Base-by-base conservation (phyloP, 2,329 filamentous ascomycete species). In the Fusarium sp. region DNA sequence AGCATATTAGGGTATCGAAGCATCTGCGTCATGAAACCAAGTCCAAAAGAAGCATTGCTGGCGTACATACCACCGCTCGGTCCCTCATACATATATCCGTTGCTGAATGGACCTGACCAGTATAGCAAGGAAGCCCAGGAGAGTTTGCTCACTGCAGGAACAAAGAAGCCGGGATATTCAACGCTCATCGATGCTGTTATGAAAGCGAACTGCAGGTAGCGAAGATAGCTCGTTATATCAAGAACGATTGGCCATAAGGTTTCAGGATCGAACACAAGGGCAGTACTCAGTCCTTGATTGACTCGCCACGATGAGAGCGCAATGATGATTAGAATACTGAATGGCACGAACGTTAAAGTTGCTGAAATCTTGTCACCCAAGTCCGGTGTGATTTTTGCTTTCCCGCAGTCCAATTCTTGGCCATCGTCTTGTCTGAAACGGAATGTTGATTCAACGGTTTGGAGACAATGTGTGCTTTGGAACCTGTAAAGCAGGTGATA, bases 1-100 rank as follows among this genome's bases (percentile, higher is more conserved):
- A 61, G 49, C 22, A 42, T 44, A 4, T 61, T 44, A 1, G 49
- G 57, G 14, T 60, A 56, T 3, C 49, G 29, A 6, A 56, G 49
- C 49, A 61, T 44, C 22, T 61, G 57, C 0, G 38, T 35, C 57
- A 61, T 56, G 31, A 31, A 55, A 25, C 25, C 39, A 22, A 61
- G 57, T 12, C 57, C 49, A 31, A 36, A 61, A 5, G 47, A 55
- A 13, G 31, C 47, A 55, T 61, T 61, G 31, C 49, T 61, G 5
- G 57, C 5, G n/a, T 61, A 61, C 57, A 61, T 61, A 25, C 38
- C 49, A 4, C 57, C 49, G 3, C 12, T 44, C 5, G 57, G 49
- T 10, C 49, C 49, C 10, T 61, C 29, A 12, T 61, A 44, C n/a
- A 29, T 14, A 12, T 61, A 27, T 1, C 31, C 29, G 3, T 15